These are phyloP conservation scores for Chlorella sp. DNA, from an alignment of 139 green algal genomes.

Conservation along the genomic window DNA sequence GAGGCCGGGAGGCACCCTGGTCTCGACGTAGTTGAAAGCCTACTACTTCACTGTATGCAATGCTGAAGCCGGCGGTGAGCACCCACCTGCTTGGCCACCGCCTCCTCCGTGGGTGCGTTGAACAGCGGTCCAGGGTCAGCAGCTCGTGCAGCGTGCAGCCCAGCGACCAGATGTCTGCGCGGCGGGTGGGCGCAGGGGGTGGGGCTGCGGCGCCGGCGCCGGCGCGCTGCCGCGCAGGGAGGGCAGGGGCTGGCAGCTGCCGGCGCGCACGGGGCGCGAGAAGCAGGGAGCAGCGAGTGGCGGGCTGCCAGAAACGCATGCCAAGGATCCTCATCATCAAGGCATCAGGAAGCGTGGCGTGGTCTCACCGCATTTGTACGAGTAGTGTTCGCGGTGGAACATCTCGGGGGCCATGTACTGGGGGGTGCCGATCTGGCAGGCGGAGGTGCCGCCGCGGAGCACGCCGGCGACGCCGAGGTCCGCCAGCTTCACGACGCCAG, in stretches of 20 bases:
- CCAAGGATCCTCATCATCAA: no score
- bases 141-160: slow-evolving; percentile 17
- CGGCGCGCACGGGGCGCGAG: no score
- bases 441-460: slow-evolving; percentile 6
- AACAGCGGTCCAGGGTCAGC: slow-evolving; percentile 11
- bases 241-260: no score
- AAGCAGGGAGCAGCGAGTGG: no score
- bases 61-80: no score
- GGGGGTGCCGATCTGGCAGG: slow-evolving; percentile 16
- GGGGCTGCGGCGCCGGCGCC: no score
- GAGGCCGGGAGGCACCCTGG: not conserved
- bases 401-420: slow-evolving; percentile 23
- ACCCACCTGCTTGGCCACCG: slow-evolving; percentile 1
- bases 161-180: slow-evolving; percentile 14
- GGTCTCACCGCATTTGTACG: no score
- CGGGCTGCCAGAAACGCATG: no score
- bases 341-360: no score
- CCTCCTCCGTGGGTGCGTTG: not conserved
- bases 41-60: no score
- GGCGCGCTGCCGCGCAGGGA: not conserved
- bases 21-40: not conserved
- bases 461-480: slow-evolving; percentile 58
- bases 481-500: slow-evolving; percentile 53
- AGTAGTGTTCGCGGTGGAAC: no score
- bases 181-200: no score